Conservation (phyloP, 495 filamentous ascomycete species). For the Pseudoneurospora amorphoporcata region DNA sequence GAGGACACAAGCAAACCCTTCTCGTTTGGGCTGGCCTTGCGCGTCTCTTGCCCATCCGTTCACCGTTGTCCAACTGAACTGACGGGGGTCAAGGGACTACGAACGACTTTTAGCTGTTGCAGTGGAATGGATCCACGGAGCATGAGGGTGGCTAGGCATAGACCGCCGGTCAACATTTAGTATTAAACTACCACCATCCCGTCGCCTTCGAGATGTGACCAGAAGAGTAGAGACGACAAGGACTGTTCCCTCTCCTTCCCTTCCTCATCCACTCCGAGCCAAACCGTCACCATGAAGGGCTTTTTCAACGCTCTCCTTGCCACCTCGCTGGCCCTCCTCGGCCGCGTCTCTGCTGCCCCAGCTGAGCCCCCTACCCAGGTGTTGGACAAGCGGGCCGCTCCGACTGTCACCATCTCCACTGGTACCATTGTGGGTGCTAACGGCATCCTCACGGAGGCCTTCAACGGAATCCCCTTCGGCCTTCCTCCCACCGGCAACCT, state of each 20-base stretch:
- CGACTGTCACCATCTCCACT: slow-evolving; percentile 35
- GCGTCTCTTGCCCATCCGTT: background rate
- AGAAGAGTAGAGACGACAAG: background rate
- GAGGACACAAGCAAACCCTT: background rate
- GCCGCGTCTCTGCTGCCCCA: slow-evolving; percentile 18
- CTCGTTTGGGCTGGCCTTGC: background rate
- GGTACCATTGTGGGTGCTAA: slow-evolving; percentile 42
- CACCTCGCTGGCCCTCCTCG: slow-evolving; percentile 13
- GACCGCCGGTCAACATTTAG: background rate
- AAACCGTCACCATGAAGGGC: slow-evolving; percentile 20
- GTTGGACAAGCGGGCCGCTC: slow-evolving; percentile 29
- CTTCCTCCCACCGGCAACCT: slow-evolving; percentile 31
- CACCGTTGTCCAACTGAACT: background rate
- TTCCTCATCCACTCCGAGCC: background rate
- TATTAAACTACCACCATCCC: background rate
- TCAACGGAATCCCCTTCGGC: slow-evolving; percentile 40
- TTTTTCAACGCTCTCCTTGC: slow-evolving; percentile 9
- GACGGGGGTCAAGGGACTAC: background rate
- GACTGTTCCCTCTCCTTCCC: background rate
- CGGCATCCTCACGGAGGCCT: slow-evolving; percentile 26
- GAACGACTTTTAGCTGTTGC: background rate
- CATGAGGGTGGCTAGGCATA: background rate
- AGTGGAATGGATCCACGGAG: background rate
- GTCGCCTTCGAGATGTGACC: background rate
- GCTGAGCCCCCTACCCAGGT: slow-evolving; percentile 21